Evolutionary conservation across 805 yeast genomes (phyloP), one percentile per base, ranked within the genome.

Genomic region (Vanderwaltozyma polyspora): DNA sequence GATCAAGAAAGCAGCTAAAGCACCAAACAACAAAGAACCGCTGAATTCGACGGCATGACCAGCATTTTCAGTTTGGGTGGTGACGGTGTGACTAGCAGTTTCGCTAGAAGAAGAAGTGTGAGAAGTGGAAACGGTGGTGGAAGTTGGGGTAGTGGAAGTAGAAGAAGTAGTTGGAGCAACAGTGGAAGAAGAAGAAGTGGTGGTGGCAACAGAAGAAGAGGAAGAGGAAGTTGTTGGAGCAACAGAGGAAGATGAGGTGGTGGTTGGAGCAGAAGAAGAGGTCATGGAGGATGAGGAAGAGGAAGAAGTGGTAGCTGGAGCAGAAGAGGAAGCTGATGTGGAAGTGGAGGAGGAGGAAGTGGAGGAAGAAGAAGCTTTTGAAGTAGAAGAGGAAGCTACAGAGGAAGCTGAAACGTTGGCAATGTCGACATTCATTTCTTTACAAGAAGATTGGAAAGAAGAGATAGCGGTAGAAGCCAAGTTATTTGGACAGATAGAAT

Each of bases 401-500:
- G 23, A 15, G 10, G 64, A 42, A 12, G 68, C 42, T 6, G 61
- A 38, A 6, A 62, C 37, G 17, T 50, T 36, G 11, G 55, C 34
- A 26, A 49, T 50, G 19, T 45, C 48, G 23, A 62, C 55, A 38
- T 68, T 66, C 44, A 62, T 66, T 40, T 63, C 68, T 9, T 56
- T 38, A 61, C 87, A 80, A 15, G 74, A 48, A 38, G 57, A 43
- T 51, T 70, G 52, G 57, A 83, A 81, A 15, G 76, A 68, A 22
- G 67, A 40, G 49, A 63, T 63, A 40, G 95, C 95, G 35, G 65
- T 53, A 8, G 23, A 21, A 21, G 23, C 7, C 10, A 8, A 7
- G 23, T 10, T 10, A 48, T 67, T 59, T 46, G 94, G 87, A 66
- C 96, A 86, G 40, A 64, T 69, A 39, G 66, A 53, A 37, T 68